These are phyloP conservation scores for Aspergillus bombycis DNA, from an alignment of 2,329 filamentous ascomycete genomes.

Conservation along the genomic window DNA sequence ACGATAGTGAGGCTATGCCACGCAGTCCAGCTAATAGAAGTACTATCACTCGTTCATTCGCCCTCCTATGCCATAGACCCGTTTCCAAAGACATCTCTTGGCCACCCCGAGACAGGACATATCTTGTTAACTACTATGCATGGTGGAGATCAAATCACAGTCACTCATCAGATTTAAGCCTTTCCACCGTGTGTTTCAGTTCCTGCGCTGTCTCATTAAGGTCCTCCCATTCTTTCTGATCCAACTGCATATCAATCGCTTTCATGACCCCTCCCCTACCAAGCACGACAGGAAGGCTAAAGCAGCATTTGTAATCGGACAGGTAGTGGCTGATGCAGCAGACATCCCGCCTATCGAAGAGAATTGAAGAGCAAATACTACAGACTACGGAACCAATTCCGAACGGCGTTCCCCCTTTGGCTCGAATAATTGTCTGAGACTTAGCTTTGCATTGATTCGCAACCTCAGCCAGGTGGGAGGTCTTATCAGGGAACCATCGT, in stretches of 20 bases:
- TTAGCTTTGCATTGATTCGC: conserved; percentile 51
- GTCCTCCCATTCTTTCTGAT: neutral
- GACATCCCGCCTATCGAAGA: conserved; percentile 53
- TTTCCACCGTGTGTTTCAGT: conserved; percentile 6
- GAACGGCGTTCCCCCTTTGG: conserved; percentile 56
- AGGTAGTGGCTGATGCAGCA: conserved; percentile 55
- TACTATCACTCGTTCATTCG: too few relatives aligned
- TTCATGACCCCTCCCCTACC: conserved; percentile 52
- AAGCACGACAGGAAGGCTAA: conserved; percentile 54
- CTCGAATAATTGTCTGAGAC: conserved; percentile 51
- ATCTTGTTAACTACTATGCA: neutral
- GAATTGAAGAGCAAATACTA: conserved; percentile 55
- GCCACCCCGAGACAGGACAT: too few relatives aligned
- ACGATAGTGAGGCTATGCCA: too few relatives aligned
- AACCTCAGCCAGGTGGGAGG: conserved; percentile 35
- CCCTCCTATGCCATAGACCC: too few relatives aligned
- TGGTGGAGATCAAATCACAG: neutral
- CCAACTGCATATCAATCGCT: conserved; percentile 26
- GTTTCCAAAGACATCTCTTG: too few relatives aligned
- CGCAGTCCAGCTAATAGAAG: too few relatives aligned
- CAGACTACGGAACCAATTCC: conserved; percentile 55
- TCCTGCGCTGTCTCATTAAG: conserved; percentile 5
- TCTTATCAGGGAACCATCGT: conserved; percentile 34
- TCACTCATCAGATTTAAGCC: neutral
- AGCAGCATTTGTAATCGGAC: conserved; percentile 51